Percentiles rank a stretch among this genome's conserved stretches.
Conservation (phyloP, 208 protist genomes). For the Tritrichomonas musculus region DNA sequence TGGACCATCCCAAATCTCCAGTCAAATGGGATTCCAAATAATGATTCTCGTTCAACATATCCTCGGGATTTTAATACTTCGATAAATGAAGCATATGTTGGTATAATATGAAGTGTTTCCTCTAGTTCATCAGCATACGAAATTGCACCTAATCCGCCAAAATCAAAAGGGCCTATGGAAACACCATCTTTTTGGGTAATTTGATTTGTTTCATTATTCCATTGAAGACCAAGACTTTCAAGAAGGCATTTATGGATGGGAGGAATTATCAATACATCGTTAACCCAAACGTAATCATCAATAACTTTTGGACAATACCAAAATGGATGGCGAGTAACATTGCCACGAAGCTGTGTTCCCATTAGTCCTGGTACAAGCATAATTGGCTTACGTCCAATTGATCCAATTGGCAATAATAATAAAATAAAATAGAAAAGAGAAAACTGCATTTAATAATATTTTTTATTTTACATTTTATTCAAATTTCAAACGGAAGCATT, state of each 20-base stretch:
- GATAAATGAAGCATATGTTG: background rate
- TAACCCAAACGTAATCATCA: background rate
- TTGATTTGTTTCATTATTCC: background rate
- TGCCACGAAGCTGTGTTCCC: background rate
- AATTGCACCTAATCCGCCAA: background rate
- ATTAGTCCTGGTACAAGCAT: background rate
- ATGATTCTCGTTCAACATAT: background rate
- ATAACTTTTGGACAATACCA: conserved; percentile 14
- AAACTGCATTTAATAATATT: too few relatives aligned
- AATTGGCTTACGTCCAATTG: background rate
- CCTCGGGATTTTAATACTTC: background rate
- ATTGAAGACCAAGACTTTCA: background rate
- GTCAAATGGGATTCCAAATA: background rate
- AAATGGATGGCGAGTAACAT: background rate
- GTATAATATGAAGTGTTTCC: background rate
- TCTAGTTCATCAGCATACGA: background rate
- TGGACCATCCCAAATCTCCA: background rate
- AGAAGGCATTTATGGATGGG: background rate
- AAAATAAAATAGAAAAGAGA: too few relatives aligned
- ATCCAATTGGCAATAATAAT: background rate
- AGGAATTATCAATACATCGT: background rate
- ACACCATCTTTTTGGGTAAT: too few relatives aligned
- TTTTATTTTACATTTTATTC: too few relatives aligned
- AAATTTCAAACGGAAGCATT: too few relatives aligned
- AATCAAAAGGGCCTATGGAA: background rate